phyloP scores from a whole-genome alignment of 2,329 filamentous ascomycete species.

The Fusarium avenaceum region DNA sequence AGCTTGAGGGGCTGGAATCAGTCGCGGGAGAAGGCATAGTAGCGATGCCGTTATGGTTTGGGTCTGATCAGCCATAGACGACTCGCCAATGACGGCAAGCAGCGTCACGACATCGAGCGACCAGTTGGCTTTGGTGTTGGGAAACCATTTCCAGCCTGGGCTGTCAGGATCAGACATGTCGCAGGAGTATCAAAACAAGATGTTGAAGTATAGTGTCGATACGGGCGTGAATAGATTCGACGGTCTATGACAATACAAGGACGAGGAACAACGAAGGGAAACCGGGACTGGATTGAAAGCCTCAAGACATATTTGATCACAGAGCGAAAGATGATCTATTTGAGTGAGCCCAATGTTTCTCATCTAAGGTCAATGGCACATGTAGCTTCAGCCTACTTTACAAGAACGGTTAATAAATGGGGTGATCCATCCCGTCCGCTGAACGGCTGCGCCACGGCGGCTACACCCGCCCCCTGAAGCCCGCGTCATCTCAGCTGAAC shows the following conservation, averaged over 20 bases:
- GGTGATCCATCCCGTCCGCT: slow-evolving; percentile 3
- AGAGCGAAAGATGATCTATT: not conserved
- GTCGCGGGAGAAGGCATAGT: slow-evolving; percentile 69
- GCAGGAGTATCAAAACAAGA: not conserved
- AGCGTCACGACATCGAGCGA: slow-evolving; percentile 73
- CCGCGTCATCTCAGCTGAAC: slow-evolving; percentile 29
- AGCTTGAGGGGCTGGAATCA: slow-evolving; percentile 73
- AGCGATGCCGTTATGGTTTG: slow-evolving; percentile 71
- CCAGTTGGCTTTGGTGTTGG: slow-evolving; percentile 61
- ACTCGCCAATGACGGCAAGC: slow-evolving; percentile 73
- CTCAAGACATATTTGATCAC: not conserved
- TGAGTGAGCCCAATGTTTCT: not conserved
- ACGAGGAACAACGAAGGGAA: not conserved
- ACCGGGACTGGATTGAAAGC: not conserved
- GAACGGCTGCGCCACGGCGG: slow-evolving; percentile 33
- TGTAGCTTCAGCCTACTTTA: slow-evolving; percentile 18
- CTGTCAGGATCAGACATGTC: slow-evolving; percentile 48
- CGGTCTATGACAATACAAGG: not conserved
- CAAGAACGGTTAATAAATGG: not conserved
- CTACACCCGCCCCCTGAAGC: slow-evolving; percentile 28
- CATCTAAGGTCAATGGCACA: not conserved
- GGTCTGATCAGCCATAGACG: slow-evolving; percentile 68
- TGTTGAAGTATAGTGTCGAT: not conserved
- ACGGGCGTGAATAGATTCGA: not conserved
- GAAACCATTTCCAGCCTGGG: slow-evolving; percentile 59